Conservation (phyloP, 805 yeast species). For the Yarrowia hollandica region DNA sequence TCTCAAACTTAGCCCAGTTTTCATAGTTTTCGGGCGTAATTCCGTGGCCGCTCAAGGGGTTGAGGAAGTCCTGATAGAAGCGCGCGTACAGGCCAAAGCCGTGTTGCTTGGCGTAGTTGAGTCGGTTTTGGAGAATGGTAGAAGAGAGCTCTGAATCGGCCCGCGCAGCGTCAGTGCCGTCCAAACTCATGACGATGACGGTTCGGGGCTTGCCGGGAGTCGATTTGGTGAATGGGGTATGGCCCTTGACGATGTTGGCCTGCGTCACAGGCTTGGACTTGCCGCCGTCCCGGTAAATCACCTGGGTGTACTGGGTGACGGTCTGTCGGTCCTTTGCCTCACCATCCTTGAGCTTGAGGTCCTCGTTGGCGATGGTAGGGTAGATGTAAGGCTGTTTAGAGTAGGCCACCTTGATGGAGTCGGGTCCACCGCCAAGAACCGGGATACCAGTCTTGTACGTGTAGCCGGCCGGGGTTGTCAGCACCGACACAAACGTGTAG, state of each 20-base stretch:
- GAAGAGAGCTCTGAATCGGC: constrained; percentile 21
- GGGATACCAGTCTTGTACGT: constrained; percentile 21
- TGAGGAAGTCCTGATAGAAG: constrained; percentile 75
- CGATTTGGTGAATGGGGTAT: constrained; percentile 21
- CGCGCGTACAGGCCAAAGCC: constrained; percentile 81
- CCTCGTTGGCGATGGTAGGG: constrained; percentile 28
- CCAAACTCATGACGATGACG: constrained; percentile 15
- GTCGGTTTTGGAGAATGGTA: constrained; percentile 53
- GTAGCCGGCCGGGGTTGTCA: constrained; percentile 14
- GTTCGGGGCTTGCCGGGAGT: constrained; percentile 27
- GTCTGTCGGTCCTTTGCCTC: neutral
- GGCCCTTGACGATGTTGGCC: constrained; percentile 26
- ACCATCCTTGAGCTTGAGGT: constrained; percentile 10
- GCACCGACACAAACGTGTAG: constrained; percentile 23
- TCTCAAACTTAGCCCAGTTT: constrained; percentile 63
- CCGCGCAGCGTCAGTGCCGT: constrained; percentile 21
- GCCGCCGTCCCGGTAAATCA: constrained; percentile 29
- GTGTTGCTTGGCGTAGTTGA: constrained; percentile 81
- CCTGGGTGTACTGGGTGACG: constrained; percentile 28
- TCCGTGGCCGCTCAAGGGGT: constrained; percentile 33
- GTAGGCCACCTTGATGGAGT: constrained; percentile 19
- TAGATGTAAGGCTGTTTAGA: constrained; percentile 29
- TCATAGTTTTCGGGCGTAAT: constrained; percentile 19
- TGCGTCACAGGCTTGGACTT: constrained; percentile 20
- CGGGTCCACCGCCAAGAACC: constrained; percentile 17